phyloP scores from a whole-genome alignment of 805 yeast genomes.

The Tetrapisispora pingtungensis region DNA sequence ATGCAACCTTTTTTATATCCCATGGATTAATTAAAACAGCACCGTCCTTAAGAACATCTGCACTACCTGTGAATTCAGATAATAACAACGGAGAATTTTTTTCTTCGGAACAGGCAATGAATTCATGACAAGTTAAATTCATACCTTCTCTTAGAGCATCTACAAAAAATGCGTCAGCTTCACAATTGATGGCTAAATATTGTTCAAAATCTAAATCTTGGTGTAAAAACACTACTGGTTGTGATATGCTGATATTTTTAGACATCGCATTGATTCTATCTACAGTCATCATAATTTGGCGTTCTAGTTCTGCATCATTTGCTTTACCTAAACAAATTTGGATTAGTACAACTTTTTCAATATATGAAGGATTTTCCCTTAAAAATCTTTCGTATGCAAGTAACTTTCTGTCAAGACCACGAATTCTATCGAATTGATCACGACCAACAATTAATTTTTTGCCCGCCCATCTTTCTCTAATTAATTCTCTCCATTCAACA shows the following conservation, averaged over 20 bases:
- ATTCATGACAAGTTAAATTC: slow-evolving; percentile 94
- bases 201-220: slow-evolving; percentile 86
- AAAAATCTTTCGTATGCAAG: slow-evolving; percentile 78
- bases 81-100: slow-evolving; percentile 73
- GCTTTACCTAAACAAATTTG: slow-evolving; percentile 66
- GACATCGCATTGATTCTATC: slow-evolving; percentile 77
- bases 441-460: slow-evolving; percentile 71
- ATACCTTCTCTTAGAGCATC: slow-evolving; percentile 93
- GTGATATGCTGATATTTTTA: slow-evolving; percentile 59
- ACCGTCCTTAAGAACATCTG: slow-evolving; percentile 61
- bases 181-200: slow-evolving; percentile 73
- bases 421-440: slow-evolving; percentile 76
- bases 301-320: slow-evolving; percentile 54
- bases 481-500: slow-evolving; percentile 52
- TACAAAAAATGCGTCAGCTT: slow-evolving; percentile 81
- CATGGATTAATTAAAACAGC: slow-evolving; percentile 83
- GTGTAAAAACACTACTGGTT: slow-evolving; percentile 78
- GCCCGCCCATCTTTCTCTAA: slow-evolving; percentile 67
- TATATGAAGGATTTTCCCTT: slow-evolving; percentile 57
- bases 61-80: slow-evolving; percentile 93
- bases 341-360: slow-evolving; percentile 61
- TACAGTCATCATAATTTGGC: slow-evolving; percentile 65
- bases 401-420: slow-evolving; percentile 83
- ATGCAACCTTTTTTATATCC: slow-evolving; percentile 61
- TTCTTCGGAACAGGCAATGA: slow-evolving; percentile 60